A percentile compares a stretch with the other conserved stretches of the same genome.
phyloP scores from a whole-genome alignment of 164 flowering plant genomes.

The Vitis amurensis region DNA sequence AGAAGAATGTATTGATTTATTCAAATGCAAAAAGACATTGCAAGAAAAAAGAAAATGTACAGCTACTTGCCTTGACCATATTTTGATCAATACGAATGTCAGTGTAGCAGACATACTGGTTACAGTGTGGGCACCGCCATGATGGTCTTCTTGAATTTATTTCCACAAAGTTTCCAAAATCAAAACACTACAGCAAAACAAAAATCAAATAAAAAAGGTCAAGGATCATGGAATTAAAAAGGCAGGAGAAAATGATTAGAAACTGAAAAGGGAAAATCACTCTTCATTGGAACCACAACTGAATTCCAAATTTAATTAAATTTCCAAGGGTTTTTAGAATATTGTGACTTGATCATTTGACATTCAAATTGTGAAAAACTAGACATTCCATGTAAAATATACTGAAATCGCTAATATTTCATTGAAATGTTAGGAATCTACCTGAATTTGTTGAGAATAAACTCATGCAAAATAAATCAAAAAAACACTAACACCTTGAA shows the following conservation, averaged over 20 bases:
- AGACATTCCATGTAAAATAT: no score
- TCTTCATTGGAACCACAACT: no score
- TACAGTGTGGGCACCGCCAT: constrained; percentile 96
- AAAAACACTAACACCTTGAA: no score
- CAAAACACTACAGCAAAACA: constrained; percentile 64
- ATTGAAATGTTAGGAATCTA: no score
- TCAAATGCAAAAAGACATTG: constrained; percentile 1
- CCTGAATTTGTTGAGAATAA: no score
- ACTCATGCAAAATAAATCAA: no score
- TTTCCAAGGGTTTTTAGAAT: no score
- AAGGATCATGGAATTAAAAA: neutral
- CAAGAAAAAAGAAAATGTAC: neutral
- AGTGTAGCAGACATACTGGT: constrained; percentile 57
- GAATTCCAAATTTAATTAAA: no score
- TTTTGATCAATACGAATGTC: constrained; percentile 73
- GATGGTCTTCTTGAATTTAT: constrained; percentile 75
- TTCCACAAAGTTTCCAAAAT: constrained; percentile 61
- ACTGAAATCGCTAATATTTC: no score
- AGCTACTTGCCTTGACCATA: constrained; percentile 61
- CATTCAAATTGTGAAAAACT: no score
- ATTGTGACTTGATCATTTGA: no score
- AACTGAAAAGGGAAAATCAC: neutral
- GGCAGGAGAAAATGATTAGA: neutral
- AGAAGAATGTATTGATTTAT: constrained; percentile 5
- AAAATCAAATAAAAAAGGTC: neutral